Conservation (phyloP, 306 rosid genomes). For the Adenanthera pavonina region DNA sequence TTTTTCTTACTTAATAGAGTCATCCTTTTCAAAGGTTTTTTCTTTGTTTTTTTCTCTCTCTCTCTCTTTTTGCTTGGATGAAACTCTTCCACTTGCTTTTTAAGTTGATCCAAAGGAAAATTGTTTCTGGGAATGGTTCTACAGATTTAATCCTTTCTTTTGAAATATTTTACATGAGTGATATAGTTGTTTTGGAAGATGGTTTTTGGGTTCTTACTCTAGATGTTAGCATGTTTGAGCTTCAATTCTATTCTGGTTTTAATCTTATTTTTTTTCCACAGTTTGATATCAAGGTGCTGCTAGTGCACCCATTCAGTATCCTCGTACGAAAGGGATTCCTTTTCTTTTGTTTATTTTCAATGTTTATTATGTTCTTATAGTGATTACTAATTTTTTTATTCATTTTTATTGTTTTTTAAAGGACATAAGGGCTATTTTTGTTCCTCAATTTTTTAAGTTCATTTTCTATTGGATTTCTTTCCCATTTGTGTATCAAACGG, state of each 20-base stretch:
- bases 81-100: neutral
- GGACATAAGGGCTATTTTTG: neutral
- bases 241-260: conserved; percentile 21
- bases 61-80: neutral
- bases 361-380: neutral
- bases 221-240: neutral
- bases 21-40: neutral
- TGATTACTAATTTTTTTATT: neutral
- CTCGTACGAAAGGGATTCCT: neutral
- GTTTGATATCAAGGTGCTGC: conserved; percentile 7
- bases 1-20: neutral
- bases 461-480: neutral
- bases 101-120: neutral
- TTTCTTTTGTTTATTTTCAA: neutral
- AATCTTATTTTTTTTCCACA: neutral
- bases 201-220: neutral
- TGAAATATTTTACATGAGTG: neutral
- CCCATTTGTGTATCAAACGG: neutral
- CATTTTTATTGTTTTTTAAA: neutral
- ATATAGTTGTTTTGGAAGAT: neutral
- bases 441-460: neutral
- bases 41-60: neutral
- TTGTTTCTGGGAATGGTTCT: neutral
- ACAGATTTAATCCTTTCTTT: conserved; percentile 1
- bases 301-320: neutral